Evolutionary conservation across 202 grass and related monocot species (phyloP), one percentile per base, ranked within the genome.

Genomic region (Cymbopogon flexuosus): DNA sequence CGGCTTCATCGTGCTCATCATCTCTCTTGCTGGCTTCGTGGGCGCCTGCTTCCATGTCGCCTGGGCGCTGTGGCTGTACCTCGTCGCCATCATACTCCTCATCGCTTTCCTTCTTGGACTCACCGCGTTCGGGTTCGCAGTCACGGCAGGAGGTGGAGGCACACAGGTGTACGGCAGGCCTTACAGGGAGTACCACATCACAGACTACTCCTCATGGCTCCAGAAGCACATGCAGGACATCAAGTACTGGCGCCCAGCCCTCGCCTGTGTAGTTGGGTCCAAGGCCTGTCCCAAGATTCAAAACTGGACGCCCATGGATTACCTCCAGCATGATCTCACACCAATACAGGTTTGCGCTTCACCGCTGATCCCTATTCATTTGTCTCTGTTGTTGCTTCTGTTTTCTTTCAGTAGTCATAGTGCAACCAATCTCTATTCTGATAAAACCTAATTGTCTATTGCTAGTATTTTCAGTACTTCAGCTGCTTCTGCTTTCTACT

Each of bases 21-120:
- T 99, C 46, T 99, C 96, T 11, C 88, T 99, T 0, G 87, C 90
- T 3, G 96, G 96, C 1, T 96, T 99, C 22, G 84, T 99, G n/a
- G 96, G 96, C 13, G 92, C 96, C 0, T 99, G 96, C 89, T 99
- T 99, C 84, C 87, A 92, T 30, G 92, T 99, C 5, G 92, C 92
- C 7, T 99, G 92, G 92, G 96, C 92, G 2, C 87, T 99, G 19
- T 93, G 96, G 96, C 86, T 99, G 33, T 99, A 96, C 84, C 92
- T 99, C 70, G 7, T 91, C 46, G 85, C 84, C 72, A 85, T 99
- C 78, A 74, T 96, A 4, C 19, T 91, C 60, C 88, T 99, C 80
- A 91, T 99, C 46, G 83, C 74, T 13, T 30, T 82, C 45, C 83
- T 97, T 8, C 96, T 99, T 10, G 80, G 78, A 46, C 73, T 99